These are phyloP conservation scores for Neoboletus brunneissimus DNA, from an alignment of 768 basidiomycete species.

Conservation along the genomic window DNA sequence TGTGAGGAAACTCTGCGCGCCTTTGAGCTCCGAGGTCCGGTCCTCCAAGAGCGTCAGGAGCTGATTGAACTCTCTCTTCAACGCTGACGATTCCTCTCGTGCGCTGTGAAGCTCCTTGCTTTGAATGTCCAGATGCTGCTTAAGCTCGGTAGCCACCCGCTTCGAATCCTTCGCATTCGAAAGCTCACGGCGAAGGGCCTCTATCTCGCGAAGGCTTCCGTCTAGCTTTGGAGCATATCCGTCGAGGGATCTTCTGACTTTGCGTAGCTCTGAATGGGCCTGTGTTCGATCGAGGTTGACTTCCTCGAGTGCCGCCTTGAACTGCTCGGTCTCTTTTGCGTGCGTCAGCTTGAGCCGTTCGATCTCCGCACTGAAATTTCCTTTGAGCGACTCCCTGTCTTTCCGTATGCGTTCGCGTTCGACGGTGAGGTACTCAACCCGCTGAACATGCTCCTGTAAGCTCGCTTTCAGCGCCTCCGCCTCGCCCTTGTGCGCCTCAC, in stretches of 20 bases:
- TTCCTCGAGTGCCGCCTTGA: slow-evolving; percentile 25
- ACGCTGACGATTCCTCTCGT: slow-evolving; percentile 28
- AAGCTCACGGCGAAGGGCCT: slow-evolving; percentile 19
- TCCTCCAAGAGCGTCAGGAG: slow-evolving; percentile 34
- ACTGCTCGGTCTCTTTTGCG: slow-evolving; percentile 15
- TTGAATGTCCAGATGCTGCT: slow-evolving; percentile 19
- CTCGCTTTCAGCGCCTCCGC: slow-evolving; percentile 14
- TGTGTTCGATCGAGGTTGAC: slow-evolving; percentile 19
- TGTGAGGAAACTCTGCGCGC: slow-evolving; percentile 45
- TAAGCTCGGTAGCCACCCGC: slow-evolving; percentile 11
- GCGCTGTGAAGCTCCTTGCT: slow-evolving; percentile 19
- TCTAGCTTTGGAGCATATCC: slow-evolving; percentile 19
- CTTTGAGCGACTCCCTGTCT: slow-evolving; percentile 20
- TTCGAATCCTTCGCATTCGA: slow-evolving; percentile 8
- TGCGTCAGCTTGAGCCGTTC: slow-evolving; percentile 18
- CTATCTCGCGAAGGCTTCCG: slow-evolving; percentile 14
- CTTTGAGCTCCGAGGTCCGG: slow-evolving; percentile 44
- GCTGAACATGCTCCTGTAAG: slow-evolving; percentile 20
- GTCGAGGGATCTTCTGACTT: slow-evolving; percentile 20
- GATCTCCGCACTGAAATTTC: slow-evolving; percentile 20
- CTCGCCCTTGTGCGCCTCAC: slow-evolving; percentile 10
- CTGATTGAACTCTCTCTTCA: slow-evolving; percentile 30
- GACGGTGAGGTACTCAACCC: slow-evolving; percentile 18
- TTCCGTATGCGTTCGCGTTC: slow-evolving; percentile 27
- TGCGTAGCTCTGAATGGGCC: slow-evolving; percentile 22